phyloP scores from a whole-genome alignment of 1,284 basidiomycete species.

The Boletus semigastroideus region DNA sequence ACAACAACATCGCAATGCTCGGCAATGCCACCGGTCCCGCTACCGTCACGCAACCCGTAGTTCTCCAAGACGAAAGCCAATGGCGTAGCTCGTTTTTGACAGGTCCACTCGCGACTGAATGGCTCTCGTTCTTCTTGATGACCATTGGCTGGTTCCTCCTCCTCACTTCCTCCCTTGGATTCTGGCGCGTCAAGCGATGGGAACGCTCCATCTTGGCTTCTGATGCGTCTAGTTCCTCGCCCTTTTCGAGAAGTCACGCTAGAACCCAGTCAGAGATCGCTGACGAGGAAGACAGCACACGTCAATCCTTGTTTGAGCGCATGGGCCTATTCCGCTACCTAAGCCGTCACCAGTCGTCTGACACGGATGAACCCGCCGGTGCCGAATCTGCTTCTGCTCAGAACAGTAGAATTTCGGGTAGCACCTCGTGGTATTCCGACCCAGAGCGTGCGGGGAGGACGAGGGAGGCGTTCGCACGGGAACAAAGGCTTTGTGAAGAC shows the following conservation, averaged over 20 bases:
- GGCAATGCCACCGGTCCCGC: slow-evolving; percentile 15
- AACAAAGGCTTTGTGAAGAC: slow-evolving; percentile 51
- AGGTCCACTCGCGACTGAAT: slow-evolving; percentile 70
- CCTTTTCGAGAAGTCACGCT: slow-evolving; percentile 15
- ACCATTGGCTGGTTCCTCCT: slow-evolving; percentile 92
- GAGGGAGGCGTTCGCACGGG: slow-evolving; percentile 42
- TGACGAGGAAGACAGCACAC: slow-evolving; percentile 25
- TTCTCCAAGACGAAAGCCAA: slow-evolving; percentile 12
- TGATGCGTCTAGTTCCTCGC: slow-evolving; percentile 27
- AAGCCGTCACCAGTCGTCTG: slow-evolving; percentile 14
- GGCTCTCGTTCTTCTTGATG: slow-evolving; percentile 94
- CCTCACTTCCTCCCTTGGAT: slow-evolving; percentile 83
- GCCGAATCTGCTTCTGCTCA: slow-evolving; percentile 6
- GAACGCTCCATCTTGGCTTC: slow-evolving; percentile 70
- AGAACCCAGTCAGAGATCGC: slow-evolving; percentile 27
- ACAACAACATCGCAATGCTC: slow-evolving; percentile 24
- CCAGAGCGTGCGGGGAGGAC: slow-evolving; percentile 45
- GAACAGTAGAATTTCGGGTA: background rate
- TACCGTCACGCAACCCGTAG: slow-evolving; percentile 9
- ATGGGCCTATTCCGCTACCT: slow-evolving; percentile 24
- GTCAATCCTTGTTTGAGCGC: slow-evolving; percentile 30
- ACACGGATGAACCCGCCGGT: slow-evolving; percentile 3
- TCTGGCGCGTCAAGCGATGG: slow-evolving; percentile 92
- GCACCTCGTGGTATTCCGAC: slow-evolving; percentile 38
- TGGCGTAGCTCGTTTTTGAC: slow-evolving; percentile 37